Evolutionary conservation across 2,329 filamentous ascomycete species (phyloP).

Genomic region (Arthrobotrys entomopaga): DNA sequence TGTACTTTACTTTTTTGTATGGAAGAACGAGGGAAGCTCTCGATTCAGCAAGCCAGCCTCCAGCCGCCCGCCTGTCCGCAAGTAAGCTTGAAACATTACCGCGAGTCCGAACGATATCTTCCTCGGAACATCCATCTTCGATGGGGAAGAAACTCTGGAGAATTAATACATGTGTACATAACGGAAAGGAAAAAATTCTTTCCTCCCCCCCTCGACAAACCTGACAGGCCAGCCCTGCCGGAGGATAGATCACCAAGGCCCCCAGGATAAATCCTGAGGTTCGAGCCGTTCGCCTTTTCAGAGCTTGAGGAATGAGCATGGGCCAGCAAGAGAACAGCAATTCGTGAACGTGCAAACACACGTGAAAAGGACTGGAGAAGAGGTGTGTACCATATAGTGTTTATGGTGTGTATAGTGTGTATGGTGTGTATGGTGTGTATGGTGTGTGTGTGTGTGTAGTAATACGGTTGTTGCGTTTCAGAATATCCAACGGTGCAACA

Average conservation of each 20-base stretch:
- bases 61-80: constrained; percentile 34
- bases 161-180: no score
- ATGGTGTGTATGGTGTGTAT: no score
- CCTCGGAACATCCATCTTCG: constrained; percentile 28
- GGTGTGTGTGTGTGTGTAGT: no score
- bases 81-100: constrained; percentile 40
- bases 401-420: no score
- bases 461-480: constrained; percentile 35
- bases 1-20: constrained; percentile 23
- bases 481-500: constrained; percentile 37
- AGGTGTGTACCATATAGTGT: no score
- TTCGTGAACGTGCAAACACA: constrained; percentile 37
- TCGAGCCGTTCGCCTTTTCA: constrained; percentile 11
- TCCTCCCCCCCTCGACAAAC: constrained; percentile 20
- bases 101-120: constrained; percentile 27
- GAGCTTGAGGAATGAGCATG: constrained; percentile 16
- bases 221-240: constrained; percentile 9
- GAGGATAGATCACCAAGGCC: constrained; percentile 23
- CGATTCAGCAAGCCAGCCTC: background rate
- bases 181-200: constrained; percentile 44
- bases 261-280: constrained; percentile 30
- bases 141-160: constrained; percentile 1
- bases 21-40: constrained; percentile 43
- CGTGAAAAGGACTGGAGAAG: constrained; percentile 21
- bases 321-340: constrained; percentile 28